phyloP scores from a whole-genome alignment of 257 asterid genomes.

The Nyctanthes arbortristis region DNA sequence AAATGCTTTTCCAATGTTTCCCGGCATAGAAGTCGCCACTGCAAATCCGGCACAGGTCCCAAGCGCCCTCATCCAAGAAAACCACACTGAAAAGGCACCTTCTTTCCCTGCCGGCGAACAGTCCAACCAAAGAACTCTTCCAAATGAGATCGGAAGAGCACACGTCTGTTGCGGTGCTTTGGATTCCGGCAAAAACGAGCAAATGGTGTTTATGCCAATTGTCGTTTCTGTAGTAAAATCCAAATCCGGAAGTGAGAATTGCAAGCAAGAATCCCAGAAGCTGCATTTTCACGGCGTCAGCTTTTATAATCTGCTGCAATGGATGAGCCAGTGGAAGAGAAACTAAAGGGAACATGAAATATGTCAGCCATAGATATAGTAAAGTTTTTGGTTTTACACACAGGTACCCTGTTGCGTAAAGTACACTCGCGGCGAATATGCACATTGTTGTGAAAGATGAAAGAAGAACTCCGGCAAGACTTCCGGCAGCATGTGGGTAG shows the following conservation, averaged over 20 bases:
- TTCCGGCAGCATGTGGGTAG: slow-evolving; percentile 80
- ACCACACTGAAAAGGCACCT: slow-evolving; percentile 87
- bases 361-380: slow-evolving; percentile 58
- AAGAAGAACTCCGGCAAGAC: slow-evolving; percentile 72
- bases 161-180: slow-evolving; percentile 78
- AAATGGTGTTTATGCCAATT: slow-evolving; percentile 55
- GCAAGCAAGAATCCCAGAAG: slow-evolving; percentile 73
- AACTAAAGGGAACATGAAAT: slow-evolving; percentile 72
- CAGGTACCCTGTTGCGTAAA: slow-evolving; percentile 62
- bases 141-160: slow-evolving; percentile 30
- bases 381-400: slow-evolving; percentile 45
- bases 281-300: slow-evolving; percentile 91
- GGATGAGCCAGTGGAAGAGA: slow-evolving; percentile 75
- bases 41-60: slow-evolving; percentile 80
- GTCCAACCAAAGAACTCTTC: slow-evolving; percentile 75
- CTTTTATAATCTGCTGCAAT: slow-evolving; percentile 54
- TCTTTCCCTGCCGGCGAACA: slow-evolving; percentile 91
- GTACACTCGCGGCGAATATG: slow-evolving; percentile 63
- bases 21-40: slow-evolving; percentile 57
- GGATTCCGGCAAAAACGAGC: slow-evolving; percentile 65
- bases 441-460: slow-evolving; percentile 79
- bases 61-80: slow-evolving; percentile 69
- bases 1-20: slow-evolving; percentile 55
- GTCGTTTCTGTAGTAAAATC: slow-evolving; percentile 55
- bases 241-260: slow-evolving; percentile 69